A percentile compares a stretch with the other conserved stretches of the same genome.
Evolutionary conservation across 1,284 basidiomycete species (phyloP).

Genomic region (Leccinum solheimii): DNA sequence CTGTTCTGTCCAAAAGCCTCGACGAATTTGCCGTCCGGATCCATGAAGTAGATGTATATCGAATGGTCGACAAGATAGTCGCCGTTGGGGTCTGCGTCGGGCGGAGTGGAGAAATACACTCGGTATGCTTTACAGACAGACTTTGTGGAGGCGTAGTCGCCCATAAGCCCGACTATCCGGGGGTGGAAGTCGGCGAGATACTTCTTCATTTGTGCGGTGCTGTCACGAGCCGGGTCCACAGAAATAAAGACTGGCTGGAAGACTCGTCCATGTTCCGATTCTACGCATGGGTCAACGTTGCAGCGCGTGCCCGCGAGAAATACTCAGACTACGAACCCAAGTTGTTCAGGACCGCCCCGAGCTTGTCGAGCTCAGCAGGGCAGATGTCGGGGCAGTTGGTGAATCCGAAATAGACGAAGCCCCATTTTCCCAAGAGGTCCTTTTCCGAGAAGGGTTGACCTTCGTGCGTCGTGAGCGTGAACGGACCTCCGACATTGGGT

Average conservation of each 20-base stretch:
- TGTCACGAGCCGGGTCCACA: constrained; percentile 94
- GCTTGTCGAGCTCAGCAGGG: constrained; percentile 97
- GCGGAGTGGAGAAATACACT: constrained; percentile 98
- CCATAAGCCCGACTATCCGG: constrained; percentile 85
- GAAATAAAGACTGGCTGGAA: constrained; percentile 91
- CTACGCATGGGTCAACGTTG: constrained; percentile 38
- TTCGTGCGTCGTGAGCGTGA: constrained; percentile 70
- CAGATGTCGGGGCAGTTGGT: constrained; percentile 99
- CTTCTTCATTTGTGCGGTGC: constrained; percentile 56
- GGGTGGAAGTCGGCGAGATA: constrained; percentile 89
- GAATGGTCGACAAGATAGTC: constrained; percentile 98
- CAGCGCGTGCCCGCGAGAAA: background rate
- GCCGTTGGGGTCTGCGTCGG: constrained; percentile 78
- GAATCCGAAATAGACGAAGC: constrained; percentile 94
- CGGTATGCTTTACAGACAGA: constrained; percentile 92
- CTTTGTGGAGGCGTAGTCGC: constrained; percentile 85
- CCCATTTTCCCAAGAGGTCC: constrained; percentile 85
- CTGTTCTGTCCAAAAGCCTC: constrained; percentile 94
- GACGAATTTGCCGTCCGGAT: constrained; percentile 91
- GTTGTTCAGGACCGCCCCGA: constrained; percentile 78
- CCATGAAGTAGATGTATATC: constrained; percentile 99
- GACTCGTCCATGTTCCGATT: constrained; percentile 63
- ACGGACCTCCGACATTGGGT: constrained; percentile 89
- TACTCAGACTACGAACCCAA: constrained; percentile 54
- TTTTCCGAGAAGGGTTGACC: constrained; percentile 79